phyloP scores from a whole-genome alignment of 2,329 filamentous ascomycete genomes.

The Colletotrichum sp. region DNA sequence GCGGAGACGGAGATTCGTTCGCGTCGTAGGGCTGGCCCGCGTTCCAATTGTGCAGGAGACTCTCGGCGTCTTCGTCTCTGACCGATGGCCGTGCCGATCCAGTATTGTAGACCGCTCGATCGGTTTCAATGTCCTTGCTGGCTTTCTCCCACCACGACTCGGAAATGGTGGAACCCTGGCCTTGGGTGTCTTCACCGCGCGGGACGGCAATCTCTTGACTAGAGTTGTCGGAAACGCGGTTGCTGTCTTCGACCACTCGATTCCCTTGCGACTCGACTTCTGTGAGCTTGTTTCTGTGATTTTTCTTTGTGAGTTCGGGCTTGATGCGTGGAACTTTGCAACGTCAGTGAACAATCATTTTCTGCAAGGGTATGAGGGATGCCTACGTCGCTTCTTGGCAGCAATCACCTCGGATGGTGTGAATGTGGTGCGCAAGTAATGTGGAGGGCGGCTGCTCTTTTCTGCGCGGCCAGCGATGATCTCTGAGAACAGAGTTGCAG shows the following conservation, averaged over 20 bases:
- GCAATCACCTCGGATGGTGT: neutral
- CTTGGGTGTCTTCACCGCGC: neutral
- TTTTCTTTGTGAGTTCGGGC: neutral
- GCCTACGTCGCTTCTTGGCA: neutral
- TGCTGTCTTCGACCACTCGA: neutral
- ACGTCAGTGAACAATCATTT: neutral
- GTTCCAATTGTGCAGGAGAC: neutral
- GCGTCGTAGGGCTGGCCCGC: neutral
- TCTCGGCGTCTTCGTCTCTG: neutral
- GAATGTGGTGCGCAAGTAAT: neutral
- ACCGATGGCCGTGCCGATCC: neutral
- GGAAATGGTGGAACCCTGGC: neutral
- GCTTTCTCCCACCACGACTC: neutral
- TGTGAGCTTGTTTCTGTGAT: neutral
- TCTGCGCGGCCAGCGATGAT: neutral
- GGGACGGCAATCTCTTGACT: neutral
- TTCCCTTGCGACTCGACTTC: too few species aligned
- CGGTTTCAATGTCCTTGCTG: neutral
- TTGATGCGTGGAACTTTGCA: neutral
- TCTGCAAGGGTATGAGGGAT: neutral
- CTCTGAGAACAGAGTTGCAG: neutral
- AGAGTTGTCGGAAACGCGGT: neutral
- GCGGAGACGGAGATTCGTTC: neutral
- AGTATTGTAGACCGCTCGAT: neutral
- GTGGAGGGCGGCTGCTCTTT: neutral